Evolutionary conservation across 305 asterid genomes (phyloP), one percentile per base, ranked within the genome.

Genomic region (Plantago coronopus): DNA sequence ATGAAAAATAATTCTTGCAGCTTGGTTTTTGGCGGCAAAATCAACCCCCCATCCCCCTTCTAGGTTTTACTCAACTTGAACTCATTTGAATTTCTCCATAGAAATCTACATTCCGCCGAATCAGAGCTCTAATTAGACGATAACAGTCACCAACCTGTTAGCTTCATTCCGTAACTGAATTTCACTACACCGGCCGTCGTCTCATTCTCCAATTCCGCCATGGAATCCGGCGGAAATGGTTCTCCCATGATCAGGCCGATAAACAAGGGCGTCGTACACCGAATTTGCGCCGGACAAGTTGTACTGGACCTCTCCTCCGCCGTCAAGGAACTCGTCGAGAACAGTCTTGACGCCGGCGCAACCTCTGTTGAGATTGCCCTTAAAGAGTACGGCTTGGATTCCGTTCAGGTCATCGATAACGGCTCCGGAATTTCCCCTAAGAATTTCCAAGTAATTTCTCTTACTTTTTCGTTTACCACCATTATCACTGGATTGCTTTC

Each of bases 311-410:
- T 93, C 50, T 78, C 97, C 34, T 89, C 97, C 25, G 97, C 96
- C 47, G 95, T 93, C 61, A 93, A 89, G 87, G 99, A 89, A 79
- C 93, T 93, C 70, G 95, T 93, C 12, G 99, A 89, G 79, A 93
- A 93, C 85, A 93, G 97, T 93, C 82, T 93, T 57, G 99, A 93
- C 53, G 95, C 96, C 64, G 90, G 95, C 71, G 88, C 97, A 54
- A 85, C 97, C 70, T 81, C 85, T 74, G 68, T 93, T 71, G 97
- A 93, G 74, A 72, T 89, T 23, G 68, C 90, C 22, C 69, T 93
- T 67, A 85, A 79, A 38, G 95, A 87, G 19, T 83, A 87, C 61
- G 99, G 99, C 17, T 76, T 73, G 50, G 96, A 87, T 10, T 85
- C 93, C 57, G 80, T 94, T 64, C 97, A 87, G 77, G 97, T 94